Evolutionary conservation across 2,329 filamentous ascomycete species (phyloP).

Genomic region (Trichoderma semiorbis): DNA sequence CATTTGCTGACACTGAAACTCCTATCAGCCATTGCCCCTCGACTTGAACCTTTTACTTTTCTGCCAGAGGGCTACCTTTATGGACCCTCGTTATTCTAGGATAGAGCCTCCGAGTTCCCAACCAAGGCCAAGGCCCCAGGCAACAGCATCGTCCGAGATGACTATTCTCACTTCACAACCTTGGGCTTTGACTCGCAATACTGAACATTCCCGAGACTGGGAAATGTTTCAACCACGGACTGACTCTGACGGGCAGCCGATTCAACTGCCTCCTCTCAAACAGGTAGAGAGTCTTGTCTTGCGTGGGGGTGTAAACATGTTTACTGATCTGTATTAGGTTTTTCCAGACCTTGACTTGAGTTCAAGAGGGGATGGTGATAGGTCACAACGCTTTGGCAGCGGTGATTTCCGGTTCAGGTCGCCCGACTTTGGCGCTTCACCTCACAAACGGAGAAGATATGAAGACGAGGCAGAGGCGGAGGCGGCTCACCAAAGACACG

Average conservation of each 20-base stretch:
- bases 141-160: constrained; percentile 39
- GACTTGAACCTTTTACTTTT: neutral
- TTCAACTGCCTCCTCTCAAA: constrained; percentile 51
- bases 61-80: neutral
- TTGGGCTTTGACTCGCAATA: constrained; percentile 36
- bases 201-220: constrained; percentile 32
- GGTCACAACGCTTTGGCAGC: neutral
- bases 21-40: neutral
- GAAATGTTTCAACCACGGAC: constrained; percentile 35
- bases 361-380: neutral
- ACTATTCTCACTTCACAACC: constrained; percentile 46
- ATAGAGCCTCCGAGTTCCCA: neutral
- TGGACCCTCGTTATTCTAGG: constrained; percentile 20
- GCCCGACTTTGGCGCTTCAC: constrained; percentile 50
- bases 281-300: constrained; percentile 39
- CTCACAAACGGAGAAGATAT: constrained; percentile 47
- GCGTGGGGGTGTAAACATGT: neutral
- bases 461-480: constrained; percentile 41
- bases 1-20: neutral
- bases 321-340: constrained; percentile 33
- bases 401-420: constrained; percentile 29
- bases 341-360: constrained; percentile 44
- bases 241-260: constrained; percentile 40
- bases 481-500: constrained; percentile 40
- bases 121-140: neutral